Evolutionary conservation across 495 filamentous ascomycete species (phyloP).

Genomic region (Glarea lozoyensis): DNA sequence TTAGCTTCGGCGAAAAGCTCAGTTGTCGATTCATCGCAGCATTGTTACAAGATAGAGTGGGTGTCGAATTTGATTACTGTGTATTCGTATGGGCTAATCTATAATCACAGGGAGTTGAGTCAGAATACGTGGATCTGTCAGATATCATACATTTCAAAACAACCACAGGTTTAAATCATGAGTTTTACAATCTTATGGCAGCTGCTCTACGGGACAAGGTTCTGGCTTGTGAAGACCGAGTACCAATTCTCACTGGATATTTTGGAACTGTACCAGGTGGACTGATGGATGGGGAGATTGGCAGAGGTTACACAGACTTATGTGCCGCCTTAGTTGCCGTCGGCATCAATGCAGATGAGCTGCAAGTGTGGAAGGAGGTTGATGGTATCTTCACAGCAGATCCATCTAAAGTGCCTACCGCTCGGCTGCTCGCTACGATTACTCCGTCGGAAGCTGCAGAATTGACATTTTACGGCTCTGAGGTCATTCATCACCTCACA

Average conservation of each 20-base stretch:
- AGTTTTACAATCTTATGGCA: constrained; percentile 73
- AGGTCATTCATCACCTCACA: constrained; percentile 95
- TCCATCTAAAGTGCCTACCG: constrained; percentile 79
- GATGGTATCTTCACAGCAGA: constrained; percentile 89
- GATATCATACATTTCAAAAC: constrained; percentile 60
- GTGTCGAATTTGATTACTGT: not conserved
- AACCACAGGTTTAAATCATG: constrained; percentile 54
- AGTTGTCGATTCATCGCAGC: constrained; percentile 82
- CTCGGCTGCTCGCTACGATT: constrained; percentile 64
- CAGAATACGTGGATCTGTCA: constrained; percentile 79
- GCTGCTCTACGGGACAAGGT: constrained; percentile 57
- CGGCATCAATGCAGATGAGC: constrained; percentile 63
- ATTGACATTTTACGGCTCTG: constrained; percentile 85
- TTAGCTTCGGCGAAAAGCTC: constrained; percentile 90
- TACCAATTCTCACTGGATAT: constrained; percentile 78
- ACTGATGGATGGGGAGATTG: constrained; percentile 65
- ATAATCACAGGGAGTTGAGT: constrained; percentile 59
- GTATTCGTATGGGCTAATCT: constrained; percentile 6
- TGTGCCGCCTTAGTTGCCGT: constrained; percentile 79
- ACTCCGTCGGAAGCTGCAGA: constrained; percentile 85
- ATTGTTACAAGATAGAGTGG: constrained; percentile 57
- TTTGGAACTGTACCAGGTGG: constrained; percentile 82
- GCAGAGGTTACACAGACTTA: constrained; percentile 83
- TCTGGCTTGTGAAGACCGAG: constrained; percentile 53
- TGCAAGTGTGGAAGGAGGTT: constrained; percentile 92